These are phyloP conservation scores for Cercophora newfieldiana DNA, from an alignment of 495 filamentous ascomycete genomes.

Conservation along the genomic window DNA sequence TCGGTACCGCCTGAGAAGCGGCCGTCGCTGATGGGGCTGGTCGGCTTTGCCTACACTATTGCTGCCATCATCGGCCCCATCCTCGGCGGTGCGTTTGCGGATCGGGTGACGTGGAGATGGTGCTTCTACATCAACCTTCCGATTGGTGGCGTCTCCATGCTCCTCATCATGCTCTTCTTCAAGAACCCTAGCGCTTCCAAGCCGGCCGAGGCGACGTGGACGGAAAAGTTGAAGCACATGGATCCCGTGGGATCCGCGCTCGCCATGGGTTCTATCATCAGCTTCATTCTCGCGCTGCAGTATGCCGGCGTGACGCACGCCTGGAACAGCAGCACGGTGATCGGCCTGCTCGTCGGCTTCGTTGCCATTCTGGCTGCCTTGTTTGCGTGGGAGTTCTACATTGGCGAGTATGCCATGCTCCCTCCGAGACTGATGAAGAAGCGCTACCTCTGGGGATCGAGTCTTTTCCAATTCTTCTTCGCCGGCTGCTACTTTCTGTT, in stretches of 20 bases:
- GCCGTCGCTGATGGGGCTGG: conserved; percentile 44
- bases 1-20: conserved; percentile 41
- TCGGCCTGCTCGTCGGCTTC: conserved; percentile 50
- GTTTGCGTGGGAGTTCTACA: conserved; percentile 34
- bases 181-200: conserved; percentile 9
- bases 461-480: conserved; percentile 38
- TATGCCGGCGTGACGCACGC: conserved; percentile 48
- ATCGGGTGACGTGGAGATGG: conserved; percentile 55
- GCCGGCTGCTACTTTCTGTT: conserved; percentile 43
- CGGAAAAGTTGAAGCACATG: conserved; percentile 38
- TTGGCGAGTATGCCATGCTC: conserved; percentile 39
- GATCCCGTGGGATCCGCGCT: conserved; percentile 36
- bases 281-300: conserved; percentile 49
- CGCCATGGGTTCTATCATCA: conserved; percentile 45
- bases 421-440: conserved; percentile 40
- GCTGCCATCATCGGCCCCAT: conserved; percentile 34
- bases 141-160: conserved; percentile 59
- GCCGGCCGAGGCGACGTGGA: not conserved
- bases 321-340: conserved; percentile 46
- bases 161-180: conserved; percentile 54
- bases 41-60: conserved; percentile 44
- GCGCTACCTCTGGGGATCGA: conserved; percentile 36
- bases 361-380: conserved; percentile 32
- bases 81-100: conserved; percentile 21
- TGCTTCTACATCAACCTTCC: conserved; percentile 76